phyloP scores from a whole-genome alignment of 2,329 filamentous ascomycete species.

The Microsporum audouinii region DNA sequence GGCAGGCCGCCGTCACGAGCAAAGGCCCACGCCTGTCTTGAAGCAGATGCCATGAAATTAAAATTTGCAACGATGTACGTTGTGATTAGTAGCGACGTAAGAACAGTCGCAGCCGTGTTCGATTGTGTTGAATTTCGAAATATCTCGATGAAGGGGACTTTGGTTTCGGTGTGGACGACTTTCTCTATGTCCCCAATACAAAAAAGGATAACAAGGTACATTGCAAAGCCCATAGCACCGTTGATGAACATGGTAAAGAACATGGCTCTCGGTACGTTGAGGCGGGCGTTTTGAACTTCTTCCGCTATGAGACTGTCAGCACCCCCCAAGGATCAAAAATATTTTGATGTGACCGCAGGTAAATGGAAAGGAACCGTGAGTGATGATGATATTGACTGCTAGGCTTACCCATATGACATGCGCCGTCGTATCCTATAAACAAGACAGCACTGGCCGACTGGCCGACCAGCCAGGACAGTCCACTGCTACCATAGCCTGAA shows the following conservation, averaged over 20 bases:
- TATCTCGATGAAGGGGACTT: slow-evolving; percentile 28
- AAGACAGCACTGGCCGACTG: slow-evolving; percentile 3
- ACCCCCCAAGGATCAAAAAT: background rate
- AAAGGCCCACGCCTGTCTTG: slow-evolving; percentile 27
- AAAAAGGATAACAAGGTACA: slow-evolving; percentile 12
- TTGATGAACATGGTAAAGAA: slow-evolving; percentile 27
- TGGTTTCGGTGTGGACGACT: slow-evolving; percentile 15
- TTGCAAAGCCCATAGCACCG: slow-evolving; percentile 26
- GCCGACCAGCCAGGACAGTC: slow-evolving; percentile 1
- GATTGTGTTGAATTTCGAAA: slow-evolving; percentile 23
- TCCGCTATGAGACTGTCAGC: slow-evolving; percentile 17
- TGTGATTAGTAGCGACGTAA: slow-evolving; percentile 20
- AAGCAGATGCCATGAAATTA: slow-evolving; percentile 25
- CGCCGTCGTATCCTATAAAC: slow-evolving; percentile 6
- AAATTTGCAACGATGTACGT: slow-evolving; percentile 22
- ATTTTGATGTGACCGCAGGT: background rate
- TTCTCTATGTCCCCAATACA: slow-evolving; percentile 6
- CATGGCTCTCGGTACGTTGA: slow-evolving; percentile 27
- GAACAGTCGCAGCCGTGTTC: slow-evolving; percentile 17
- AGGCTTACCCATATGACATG: slow-evolving; percentile 5
- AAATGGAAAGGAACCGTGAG: background rate
- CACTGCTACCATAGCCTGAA: background rate
- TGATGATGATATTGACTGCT: background rate
- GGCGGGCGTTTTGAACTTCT: slow-evolving; percentile 28
- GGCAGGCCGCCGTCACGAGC: slow-evolving; percentile 46